Percentiles rank a stretch among this genome's conserved stretches.
phyloP scores from a whole-genome alignment of 495 filamentous ascomycete species.

The Annulohypoxylon bovei region DNA sequence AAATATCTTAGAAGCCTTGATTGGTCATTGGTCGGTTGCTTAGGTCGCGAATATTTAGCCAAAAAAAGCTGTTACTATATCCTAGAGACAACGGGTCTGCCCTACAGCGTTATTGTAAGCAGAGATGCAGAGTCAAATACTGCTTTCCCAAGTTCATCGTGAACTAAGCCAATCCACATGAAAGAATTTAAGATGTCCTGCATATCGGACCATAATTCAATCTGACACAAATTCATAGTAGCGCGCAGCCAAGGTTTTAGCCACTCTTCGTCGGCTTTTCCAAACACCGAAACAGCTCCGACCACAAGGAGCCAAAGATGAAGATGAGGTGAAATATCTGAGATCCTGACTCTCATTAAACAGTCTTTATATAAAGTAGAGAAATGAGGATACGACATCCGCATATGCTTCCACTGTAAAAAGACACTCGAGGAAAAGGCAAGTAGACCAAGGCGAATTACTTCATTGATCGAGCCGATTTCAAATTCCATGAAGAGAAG shows the following conservation, averaged over 20 bases:
- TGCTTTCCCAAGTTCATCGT: slow-evolving; percentile 45
- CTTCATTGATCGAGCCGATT: slow-evolving; percentile 43
- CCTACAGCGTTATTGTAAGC: not conserved
- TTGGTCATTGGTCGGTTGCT: not conserved
- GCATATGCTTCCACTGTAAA: slow-evolving; percentile 51
- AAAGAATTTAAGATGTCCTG: slow-evolving; percentile 42
- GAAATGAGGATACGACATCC: slow-evolving; percentile 44
- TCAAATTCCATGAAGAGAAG: slow-evolving; percentile 49
- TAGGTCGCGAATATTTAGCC: not conserved
- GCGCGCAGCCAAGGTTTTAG: slow-evolving; percentile 37
- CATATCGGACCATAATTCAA: slow-evolving; percentile 45
- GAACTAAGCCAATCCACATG: slow-evolving; percentile 51
- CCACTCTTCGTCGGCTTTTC: slow-evolving; percentile 43
- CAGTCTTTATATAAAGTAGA: slow-evolving; percentile 6
- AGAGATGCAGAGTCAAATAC: slow-evolving; percentile 18
- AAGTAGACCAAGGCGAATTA: slow-evolving; percentile 52
- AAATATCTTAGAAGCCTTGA: not conserved
- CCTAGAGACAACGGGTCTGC: not conserved
- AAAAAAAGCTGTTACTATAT: not conserved
- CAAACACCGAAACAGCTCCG: slow-evolving; percentile 49
- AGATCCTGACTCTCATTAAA: not conserved
- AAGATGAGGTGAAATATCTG: not conserved
- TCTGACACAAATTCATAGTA: slow-evolving; percentile 33
- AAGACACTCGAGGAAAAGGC: slow-evolving; percentile 53
- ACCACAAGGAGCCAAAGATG: slow-evolving; percentile 52